Percentiles rank a stretch among this genome's conserved stretches.
These are phyloP conservation scores for Gamarada debralockiae DNA, from an alignment of 495 filamentous ascomycete species.

Conservation along the genomic window DNA sequence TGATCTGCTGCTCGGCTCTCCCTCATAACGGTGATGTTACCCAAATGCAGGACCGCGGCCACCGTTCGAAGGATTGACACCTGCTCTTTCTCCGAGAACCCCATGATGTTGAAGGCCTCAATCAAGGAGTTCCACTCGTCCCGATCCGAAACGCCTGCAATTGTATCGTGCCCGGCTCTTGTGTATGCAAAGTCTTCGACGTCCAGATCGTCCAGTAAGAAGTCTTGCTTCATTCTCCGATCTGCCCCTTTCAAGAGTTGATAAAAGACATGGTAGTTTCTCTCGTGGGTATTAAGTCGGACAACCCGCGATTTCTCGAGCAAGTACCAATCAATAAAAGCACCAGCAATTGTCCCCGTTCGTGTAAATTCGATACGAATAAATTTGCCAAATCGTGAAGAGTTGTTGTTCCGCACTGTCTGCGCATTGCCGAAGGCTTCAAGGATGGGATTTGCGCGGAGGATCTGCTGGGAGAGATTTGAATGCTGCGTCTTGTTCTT, in stretches of 20 bases:
- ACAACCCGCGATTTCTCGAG: constrained; percentile 96
- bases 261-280: constrained; percentile 98
- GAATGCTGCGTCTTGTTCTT: constrained; percentile 65
- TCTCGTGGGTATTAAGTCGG: constrained; percentile 75
- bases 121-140: constrained; percentile 89
- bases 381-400: constrained; percentile 98
- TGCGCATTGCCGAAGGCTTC: constrained; percentile 99
- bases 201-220: constrained; percentile 66
- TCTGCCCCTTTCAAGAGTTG: constrained; percentile 87
- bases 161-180: constrained; percentile 81
- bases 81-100: constrained; percentile 85
- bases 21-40: constrained; percentile 83
- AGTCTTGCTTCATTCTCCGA: constrained; percentile 62
- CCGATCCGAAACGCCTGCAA: constrained; percentile 83
- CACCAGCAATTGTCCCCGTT: constrained; percentile 87
- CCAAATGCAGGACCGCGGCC: constrained; percentile 88
- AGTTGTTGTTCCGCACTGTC: constrained; percentile 97
- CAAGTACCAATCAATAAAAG: constrained; percentile 98
- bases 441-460: constrained; percentile 94
- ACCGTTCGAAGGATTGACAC: constrained; percentile 77
- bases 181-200: constrained; percentile 91
- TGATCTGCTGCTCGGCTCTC: constrained; percentile 90
- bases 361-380: constrained; percentile 95
- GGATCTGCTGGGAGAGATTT: constrained; percentile 93
- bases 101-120: constrained; percentile 94